Base-by-base conservation (phyloP, 1,139 yeast genomes). In the Sugiyamaella grinbergsii region DNA sequence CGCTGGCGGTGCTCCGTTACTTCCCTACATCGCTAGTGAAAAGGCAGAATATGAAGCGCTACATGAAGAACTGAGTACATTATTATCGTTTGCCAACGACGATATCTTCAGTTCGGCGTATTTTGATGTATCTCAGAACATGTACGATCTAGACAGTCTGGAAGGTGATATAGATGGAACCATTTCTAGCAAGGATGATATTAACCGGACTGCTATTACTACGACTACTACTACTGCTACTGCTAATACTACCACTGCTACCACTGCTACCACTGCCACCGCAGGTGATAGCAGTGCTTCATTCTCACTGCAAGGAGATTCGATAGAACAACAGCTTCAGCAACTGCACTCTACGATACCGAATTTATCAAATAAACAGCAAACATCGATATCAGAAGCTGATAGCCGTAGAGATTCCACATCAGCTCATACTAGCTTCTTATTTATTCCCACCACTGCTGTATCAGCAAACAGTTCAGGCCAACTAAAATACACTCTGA, bases 41-140 rank as follows among this genome's bases (percentile, higher is more conserved):
- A 41, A 41, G 45, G 45, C 45, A 6, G 48, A 68, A 38, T 46
- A 53, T 37, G 55, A 54, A 20, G 49, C 54, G 7, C 40, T 54
- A 24, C 58, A 54, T 29, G 58, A 54, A 19, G 55, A 53, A 40
- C 47, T 50, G 33, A 53, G 53, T 24, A 54, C 52, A 5, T 40
- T 54, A 29, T 44, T 41, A 15, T 19, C 45, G 10, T 41, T 41
- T 32, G 38, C 45, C 7, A 41, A 41, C 15, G 45, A 41, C 13
- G 45, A 41, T 28, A 41, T 41, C 3, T 41, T 41, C 31, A 31
- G 29, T 28, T 41, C 45, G 5, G 45, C 38, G n/a, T 41, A 41
- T 20, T 41, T 41, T 16, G 45, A 41, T 23, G 23, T 32, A 4
- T 18, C 45, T 6, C 32, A 23, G n/a, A 40, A 26, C 18, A 16